Evolutionary conservation across 352 stramenopile genomes (phyloP), one percentile per base, ranked within the genome.

Genomic region (Peronosclerospora sorghi): DNA sequence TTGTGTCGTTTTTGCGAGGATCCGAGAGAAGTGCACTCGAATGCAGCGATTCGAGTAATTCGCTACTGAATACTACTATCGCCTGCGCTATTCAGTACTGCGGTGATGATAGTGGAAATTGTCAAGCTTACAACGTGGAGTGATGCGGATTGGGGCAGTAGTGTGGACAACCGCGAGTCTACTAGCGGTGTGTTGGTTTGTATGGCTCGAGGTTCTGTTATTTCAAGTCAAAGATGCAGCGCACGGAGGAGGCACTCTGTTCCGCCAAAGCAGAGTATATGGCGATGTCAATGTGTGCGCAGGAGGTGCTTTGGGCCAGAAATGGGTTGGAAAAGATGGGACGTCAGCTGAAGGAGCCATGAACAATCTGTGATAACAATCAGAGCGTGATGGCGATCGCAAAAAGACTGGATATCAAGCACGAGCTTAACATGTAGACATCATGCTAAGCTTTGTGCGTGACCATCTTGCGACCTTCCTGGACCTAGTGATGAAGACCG

Each of bases 221-320:
- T 30, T 30, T 30, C n/a, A 30, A 30, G 10, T 30, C 10, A 30
- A 30, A 10, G 26, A 30, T 55, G 18, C 53, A 63, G 41, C 51
- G 48, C 24, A 59, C 41, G n/a, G n/a, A n/a, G 2, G 48, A 56
- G 2, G 36, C 41, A 7, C 35, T 66, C 0, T 60, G 48, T 24
- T 51, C 43, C 15, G 51, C 52, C 26, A 41, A 62, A 39, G 52
- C 46, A 5, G 48, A 66, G 32, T 62, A 59, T 41, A 14, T n/a
- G n/a, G n/a, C n/a, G n/a, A n/a, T n/a, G n/a, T n/a, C n/a, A n/a
- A n/a, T n/a, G n/a, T n/a, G n/a, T n/a, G n/a, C n/a, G n/a, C n/a
- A n/a, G n/a, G n/a, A n/a, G n/a, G n/a, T n/a, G n/a, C n/a, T n/a
- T n/a, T n/a, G n/a, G n/a, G n/a, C n/a, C n/a, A n/a, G n/a, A n/a